Evolutionary conservation across 2,329 filamentous ascomycete genomes (phyloP).

Genomic region (Trichoderma sp.): DNA sequence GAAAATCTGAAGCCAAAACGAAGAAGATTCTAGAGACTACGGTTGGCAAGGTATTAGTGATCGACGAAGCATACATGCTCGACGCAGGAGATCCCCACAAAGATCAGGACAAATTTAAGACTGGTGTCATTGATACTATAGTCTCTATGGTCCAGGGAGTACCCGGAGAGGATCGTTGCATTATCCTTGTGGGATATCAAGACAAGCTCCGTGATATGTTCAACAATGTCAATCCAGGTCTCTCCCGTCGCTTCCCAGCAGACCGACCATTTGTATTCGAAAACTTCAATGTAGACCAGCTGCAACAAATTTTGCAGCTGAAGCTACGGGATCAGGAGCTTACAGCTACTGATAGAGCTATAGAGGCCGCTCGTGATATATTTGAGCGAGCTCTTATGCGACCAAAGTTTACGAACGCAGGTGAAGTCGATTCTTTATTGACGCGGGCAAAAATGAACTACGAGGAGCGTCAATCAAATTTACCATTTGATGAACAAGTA

Average conservation of each 20-base stretch:
- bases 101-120: constrained; percentile 47
- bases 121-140: constrained; percentile 68
- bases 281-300: constrained; percentile 59
- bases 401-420: constrained; percentile 71
- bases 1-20: constrained; percentile 66
- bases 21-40: constrained; percentile 65
- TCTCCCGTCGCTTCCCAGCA: constrained; percentile 63
- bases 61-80: constrained; percentile 74
- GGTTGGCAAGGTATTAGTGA: constrained; percentile 69
- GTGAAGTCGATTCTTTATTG: constrained; percentile 59
- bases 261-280: constrained; percentile 64
- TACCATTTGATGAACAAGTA: neutral
- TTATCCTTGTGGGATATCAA: constrained; percentile 68
- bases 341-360: constrained; percentile 49
- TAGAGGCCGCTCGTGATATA: constrained; percentile 54
- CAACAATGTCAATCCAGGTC: constrained; percentile 68
- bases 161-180: constrained; percentile 68
- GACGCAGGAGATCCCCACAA: constrained; percentile 39
- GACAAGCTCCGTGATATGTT: constrained; percentile 70
- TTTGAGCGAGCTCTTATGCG: constrained; percentile 59
- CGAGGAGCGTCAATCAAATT: neutral
- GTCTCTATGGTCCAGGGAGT: constrained; percentile 70
- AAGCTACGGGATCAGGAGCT: constrained; percentile 61
- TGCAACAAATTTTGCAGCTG: constrained; percentile 57
- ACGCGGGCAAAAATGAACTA: constrained; percentile 23